These are phyloP conservation scores for Metschnikowia chrysomelidarum DNA, from an alignment of 805 yeast genomes.

Conservation along the genomic window DNA sequence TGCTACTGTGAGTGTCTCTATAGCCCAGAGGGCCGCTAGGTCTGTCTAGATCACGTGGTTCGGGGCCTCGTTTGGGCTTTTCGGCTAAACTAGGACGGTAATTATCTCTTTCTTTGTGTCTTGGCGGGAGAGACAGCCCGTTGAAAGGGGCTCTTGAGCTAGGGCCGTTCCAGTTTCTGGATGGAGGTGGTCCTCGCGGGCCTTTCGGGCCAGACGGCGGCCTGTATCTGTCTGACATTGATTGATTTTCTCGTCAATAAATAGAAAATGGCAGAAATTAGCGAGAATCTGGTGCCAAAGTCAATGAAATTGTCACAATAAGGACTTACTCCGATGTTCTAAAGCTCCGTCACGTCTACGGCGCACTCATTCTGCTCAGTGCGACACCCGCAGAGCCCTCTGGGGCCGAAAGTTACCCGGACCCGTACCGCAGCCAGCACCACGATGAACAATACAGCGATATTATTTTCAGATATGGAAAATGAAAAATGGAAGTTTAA, in stretches of 20 bases:
- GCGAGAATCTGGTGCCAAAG: too few relatives aligned
- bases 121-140: conserved; percentile 11
- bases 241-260: too few relatives aligned
- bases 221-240: conserved; percentile 21
- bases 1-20: conserved; percentile 2
- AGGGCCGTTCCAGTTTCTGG: conserved; percentile 13
- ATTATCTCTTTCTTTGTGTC: conserved; percentile 18
- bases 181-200: conserved; percentile 15
- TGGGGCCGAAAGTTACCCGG: conserved; percentile 10
- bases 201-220: conserved; percentile 23
- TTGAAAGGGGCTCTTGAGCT: conserved; percentile 8
- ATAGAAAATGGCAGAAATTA: too few relatives aligned
- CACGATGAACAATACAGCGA: neutral
- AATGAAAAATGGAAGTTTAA: too few relatives aligned
- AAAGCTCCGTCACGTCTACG: too few relatives aligned
- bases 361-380: conserved; percentile 9
- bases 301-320: too few relatives aligned
- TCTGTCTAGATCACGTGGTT: conserved; percentile 8
- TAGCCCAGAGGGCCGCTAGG: conserved; percentile 18
- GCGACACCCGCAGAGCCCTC: conserved; percentile 13
- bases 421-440: conserved; percentile 4
- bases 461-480: too few relatives aligned
- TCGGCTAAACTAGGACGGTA: conserved; percentile 15
- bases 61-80: neutral
- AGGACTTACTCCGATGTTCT: too few relatives aligned